Evolutionary conservation across 75 land plant genomes (phyloP).

Genomic region (Pseudotsuga menziesii): DNA sequence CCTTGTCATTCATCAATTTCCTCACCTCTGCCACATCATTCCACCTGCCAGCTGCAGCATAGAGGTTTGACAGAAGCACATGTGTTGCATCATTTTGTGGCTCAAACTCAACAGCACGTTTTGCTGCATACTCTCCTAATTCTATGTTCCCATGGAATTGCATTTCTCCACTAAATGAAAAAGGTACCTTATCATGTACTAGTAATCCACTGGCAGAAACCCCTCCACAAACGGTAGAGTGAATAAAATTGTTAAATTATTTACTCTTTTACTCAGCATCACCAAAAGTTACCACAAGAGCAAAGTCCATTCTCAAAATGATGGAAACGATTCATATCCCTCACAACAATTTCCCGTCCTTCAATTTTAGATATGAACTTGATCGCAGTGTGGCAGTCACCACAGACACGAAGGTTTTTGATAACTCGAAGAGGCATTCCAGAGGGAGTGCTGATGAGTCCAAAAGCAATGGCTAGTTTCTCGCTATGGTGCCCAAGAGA

Average conservation of each 20-base stretch:
- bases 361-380: slow-evolving; percentile 9
- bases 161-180: too few species aligned
- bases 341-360: background rate
- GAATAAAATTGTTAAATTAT: too few species aligned
- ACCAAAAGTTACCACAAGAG: slow-evolving; percentile 8
- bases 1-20: slow-evolving; percentile 6
- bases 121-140: slow-evolving; percentile 22
- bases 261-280: background rate
- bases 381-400: slow-evolving; percentile 9
- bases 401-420: slow-evolving; percentile 7
- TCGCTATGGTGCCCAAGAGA: slow-evolving; percentile 3
- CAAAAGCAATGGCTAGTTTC: slow-evolving; percentile 14
- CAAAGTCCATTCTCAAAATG: slow-evolving; percentile 8
- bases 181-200: too few species aligned
- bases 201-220: too few species aligned
- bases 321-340: slow-evolving; percentile 6
- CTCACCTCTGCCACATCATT: slow-evolving; percentile 7
- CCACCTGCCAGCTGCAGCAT: slow-evolving; percentile 13
- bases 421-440: background rate
- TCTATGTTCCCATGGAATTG: slow-evolving; percentile 12
- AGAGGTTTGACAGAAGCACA: slow-evolving; percentile 14
- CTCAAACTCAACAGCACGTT: slow-evolving; percentile 6
- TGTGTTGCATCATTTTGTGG: slow-evolving; percentile 13
- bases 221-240: too few species aligned
- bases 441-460: slow-evolving; percentile 3